Evolutionary conservation across 257 asterid species (phyloP).

Genomic region (Eustoma russellianum): DNA sequence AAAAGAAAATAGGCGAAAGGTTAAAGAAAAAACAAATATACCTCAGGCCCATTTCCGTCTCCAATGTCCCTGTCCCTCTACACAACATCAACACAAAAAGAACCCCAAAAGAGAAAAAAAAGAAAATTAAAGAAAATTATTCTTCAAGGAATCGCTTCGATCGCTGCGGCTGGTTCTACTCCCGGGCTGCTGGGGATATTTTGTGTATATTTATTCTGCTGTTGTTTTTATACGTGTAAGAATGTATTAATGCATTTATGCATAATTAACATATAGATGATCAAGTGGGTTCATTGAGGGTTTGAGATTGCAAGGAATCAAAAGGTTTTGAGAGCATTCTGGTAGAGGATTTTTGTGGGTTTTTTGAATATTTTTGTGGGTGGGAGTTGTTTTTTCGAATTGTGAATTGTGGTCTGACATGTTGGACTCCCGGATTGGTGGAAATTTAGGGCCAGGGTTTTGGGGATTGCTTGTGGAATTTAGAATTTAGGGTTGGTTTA

Average conservation of each 20-base stretch:
- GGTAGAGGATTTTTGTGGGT: constrained; percentile 35
- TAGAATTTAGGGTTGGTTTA: constrained; percentile 2
- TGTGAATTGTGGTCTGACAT: constrained; percentile 23
- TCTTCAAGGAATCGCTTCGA: constrained; percentile 41
- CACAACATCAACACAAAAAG: constrained; percentile 3
- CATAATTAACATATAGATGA: constrained; percentile 28
- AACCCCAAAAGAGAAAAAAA: not conserved
- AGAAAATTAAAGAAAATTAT: constrained; percentile 4
- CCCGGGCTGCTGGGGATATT: constrained; percentile 6
- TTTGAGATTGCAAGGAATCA: constrained; percentile 24
- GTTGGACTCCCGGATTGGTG: constrained; percentile 76
- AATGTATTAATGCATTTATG: constrained; percentile 3
- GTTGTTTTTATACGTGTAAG: not conserved
- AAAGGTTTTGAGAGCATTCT: constrained; percentile 22
- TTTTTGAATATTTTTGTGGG: constrained; percentile 30
- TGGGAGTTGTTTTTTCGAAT: constrained; percentile 27
- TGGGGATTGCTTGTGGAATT: constrained; percentile 10
- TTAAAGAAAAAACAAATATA: constrained; percentile 7
- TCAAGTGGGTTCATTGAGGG: constrained; percentile 52
- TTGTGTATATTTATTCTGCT: not conserved
- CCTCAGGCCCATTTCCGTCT: not conserved
- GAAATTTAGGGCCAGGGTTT: constrained; percentile 44
- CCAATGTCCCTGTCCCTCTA: constrained; percentile 1
- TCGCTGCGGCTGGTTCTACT: constrained; percentile 27
- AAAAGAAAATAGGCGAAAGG: not conserved